Evolutionary conservation across 805 yeast species (phyloP).

Genomic region (Saccharomycopsis fodiens): DNA sequence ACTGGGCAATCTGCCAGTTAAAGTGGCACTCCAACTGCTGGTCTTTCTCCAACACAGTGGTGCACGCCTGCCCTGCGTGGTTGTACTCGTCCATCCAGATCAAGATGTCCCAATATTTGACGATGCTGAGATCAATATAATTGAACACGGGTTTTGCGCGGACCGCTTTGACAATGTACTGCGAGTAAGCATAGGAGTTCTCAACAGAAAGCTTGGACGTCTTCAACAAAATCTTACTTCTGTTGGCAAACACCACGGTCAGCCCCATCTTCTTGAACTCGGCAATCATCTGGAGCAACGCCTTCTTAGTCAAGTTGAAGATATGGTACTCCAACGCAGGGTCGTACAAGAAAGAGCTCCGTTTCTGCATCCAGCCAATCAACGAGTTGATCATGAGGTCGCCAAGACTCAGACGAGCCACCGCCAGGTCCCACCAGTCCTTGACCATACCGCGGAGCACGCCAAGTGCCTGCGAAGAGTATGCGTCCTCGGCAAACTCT

Average conservation of each 20-base stretch:
- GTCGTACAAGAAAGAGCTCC: slow-evolving; percentile 68
- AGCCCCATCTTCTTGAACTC: slow-evolving; percentile 70
- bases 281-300: slow-evolving; percentile 62
- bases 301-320: slow-evolving; percentile 76
- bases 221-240: slow-evolving; percentile 62
- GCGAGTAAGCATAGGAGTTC: slow-evolving; percentile 85
- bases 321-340: slow-evolving; percentile 77
- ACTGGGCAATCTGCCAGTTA: slow-evolving; percentile 74
- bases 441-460: slow-evolving; percentile 70
- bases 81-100: slow-evolving; percentile 93
- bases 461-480: slow-evolving; percentile 64
- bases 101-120: slow-evolving; percentile 84
- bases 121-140: slow-evolving; percentile 66
- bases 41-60: slow-evolving; percentile 30
- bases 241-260: slow-evolving; percentile 66
- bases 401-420: slow-evolving; percentile 45
- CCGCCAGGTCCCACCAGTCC: slow-evolving; percentile 91
- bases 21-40: slow-evolving; percentile 34
- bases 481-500: slow-evolving; percentile 73
- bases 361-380: slow-evolving; percentile 73
- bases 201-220: slow-evolving; percentile 76
- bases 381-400: slow-evolving; percentile 44
- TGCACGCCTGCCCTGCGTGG: slow-evolving; percentile 63
- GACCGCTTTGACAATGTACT: slow-evolving; percentile 69
- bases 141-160: slow-evolving; percentile 77